Conservation (phyloP, 2,329 filamentous ascomycete genomes). For the Epichloe baconii region DNA sequence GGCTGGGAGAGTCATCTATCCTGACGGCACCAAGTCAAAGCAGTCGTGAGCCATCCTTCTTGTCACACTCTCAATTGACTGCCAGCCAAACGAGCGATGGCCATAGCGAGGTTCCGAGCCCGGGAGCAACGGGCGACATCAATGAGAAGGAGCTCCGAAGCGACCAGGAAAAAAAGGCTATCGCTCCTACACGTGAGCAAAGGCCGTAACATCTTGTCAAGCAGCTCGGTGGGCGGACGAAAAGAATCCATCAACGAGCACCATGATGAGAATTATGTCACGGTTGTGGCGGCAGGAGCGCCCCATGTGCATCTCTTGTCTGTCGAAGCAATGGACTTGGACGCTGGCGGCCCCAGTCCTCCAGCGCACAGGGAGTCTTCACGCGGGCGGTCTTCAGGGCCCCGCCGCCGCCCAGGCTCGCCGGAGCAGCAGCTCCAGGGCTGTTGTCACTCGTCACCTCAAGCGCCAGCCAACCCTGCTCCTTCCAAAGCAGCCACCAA, state of each 20-base stretch:
- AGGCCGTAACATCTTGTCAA: neutral
- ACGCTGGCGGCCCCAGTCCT: too few species aligned
- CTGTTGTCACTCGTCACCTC: neutral
- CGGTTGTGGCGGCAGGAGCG: neutral
- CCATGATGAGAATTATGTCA: neutral
- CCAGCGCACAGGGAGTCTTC: too few species aligned
- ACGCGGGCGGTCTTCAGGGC: neutral
- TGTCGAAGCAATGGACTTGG: too few species aligned
- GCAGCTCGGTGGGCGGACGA: neutral
- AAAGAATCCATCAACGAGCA: neutral
- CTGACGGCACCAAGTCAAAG: slow-evolving; percentile 3
- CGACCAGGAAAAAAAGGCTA: neutral
- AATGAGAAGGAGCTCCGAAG: neutral
- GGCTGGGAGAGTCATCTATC: slow-evolving; percentile 11
- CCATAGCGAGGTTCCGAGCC: neutral
- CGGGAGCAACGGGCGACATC: neutral
- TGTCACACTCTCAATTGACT: neutral
- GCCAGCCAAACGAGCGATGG: slow-evolving; percentile 3
- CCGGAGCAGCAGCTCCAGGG: neutral
- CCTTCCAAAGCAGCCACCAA: neutral
- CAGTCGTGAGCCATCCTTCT: slow-evolving; percentile 5
- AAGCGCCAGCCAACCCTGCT: neutral
- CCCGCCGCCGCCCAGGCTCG: neutral
- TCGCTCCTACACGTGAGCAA: slow-evolving; percentile 1
- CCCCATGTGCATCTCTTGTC: neutral